Evolutionary conservation across 2,329 filamentous ascomycete species (phyloP), one percentile per base, ranked within the genome.

Genomic region (Mycosphaerella sp.): DNA sequence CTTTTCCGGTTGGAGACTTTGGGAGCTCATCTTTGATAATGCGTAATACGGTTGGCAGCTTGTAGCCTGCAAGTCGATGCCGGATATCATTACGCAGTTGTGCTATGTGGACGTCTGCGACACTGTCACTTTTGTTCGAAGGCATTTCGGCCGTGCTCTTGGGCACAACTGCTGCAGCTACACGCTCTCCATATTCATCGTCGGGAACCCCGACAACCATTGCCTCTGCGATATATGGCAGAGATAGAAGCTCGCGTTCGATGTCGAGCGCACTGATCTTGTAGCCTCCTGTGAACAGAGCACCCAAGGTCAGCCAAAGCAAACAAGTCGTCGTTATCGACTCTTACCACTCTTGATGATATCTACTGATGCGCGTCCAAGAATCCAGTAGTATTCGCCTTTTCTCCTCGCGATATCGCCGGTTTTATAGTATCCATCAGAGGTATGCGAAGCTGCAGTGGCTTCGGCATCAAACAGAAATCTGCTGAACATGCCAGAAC

Each of bases 231-330:
- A 79, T 68, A 28, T 73, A 71, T 1, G 72, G 68, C 46, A 79
- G 58, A 0, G 70, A 68, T 18, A 79, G 66, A 56, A 79, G 71
- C 54, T 79, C 75, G 14, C 76, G 68, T 61, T 79, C 77, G 27
- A 79, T 75, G 44, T 79, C 77, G 9, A 79, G 63, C 0, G 77
- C 76, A 0, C 73, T 77, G 32, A 79, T 74, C 63, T 79, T 79
- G 57, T 79, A 79, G 0, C 77, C 77, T 13, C 77, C 76, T 0
- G 73, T n/a, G 2, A 32, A 32, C 30, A 10, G 4, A 32, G 9
- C 30, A 32, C 9, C 4, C 30, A 5, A 32, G 30, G 30, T 32
- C 30, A 32, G 30, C 30, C 4, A 7, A 32, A 32, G 30, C 30
- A 32, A 6, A 21, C 21, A 21, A 21, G 4, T 4, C 4, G 21